Conservation (phyloP, 176 grass and related monocot genomes). For the Oryza meyeriana region DNA sequence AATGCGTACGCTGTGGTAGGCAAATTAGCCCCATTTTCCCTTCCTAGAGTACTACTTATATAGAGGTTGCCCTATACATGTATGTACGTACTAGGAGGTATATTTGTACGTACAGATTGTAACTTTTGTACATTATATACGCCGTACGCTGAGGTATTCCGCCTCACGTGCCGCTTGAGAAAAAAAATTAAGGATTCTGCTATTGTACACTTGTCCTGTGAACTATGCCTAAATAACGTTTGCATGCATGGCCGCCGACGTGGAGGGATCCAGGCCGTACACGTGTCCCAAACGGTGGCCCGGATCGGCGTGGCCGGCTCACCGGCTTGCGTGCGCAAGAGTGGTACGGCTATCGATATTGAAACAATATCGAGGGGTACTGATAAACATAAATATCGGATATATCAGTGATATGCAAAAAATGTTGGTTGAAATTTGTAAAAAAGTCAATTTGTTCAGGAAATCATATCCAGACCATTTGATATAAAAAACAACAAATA, state of each 20-base stretch:
- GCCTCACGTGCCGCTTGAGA: background rate
- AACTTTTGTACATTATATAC: background rate
- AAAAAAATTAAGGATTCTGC: background rate
- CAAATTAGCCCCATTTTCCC: background rate
- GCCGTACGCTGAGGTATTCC: background rate
- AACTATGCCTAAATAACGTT: background rate
- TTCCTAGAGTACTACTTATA: background rate
- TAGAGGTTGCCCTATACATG: background rate
- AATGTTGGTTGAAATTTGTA: no score
- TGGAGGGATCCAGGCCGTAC: background rate
- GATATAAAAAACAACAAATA: no score
- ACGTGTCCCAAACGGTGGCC: background rate
- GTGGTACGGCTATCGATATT: no score
- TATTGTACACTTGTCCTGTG: no score
- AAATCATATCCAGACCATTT: no score
- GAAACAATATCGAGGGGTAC: no score
- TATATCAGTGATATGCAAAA: no score
- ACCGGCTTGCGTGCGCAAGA: background rate
- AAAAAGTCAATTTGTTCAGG: no score
- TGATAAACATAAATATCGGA: no score
- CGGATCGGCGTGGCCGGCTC: background rate
- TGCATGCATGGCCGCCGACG: conserved; percentile 13
- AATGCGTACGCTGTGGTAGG: background rate
- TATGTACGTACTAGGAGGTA: conserved; percentile 2
- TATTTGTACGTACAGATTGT: background rate